These are phyloP conservation scores for Paracorniculantispora psalliotae DNA, from an alignment of 2,329 filamentous ascomycete species.

Conservation along the genomic window DNA sequence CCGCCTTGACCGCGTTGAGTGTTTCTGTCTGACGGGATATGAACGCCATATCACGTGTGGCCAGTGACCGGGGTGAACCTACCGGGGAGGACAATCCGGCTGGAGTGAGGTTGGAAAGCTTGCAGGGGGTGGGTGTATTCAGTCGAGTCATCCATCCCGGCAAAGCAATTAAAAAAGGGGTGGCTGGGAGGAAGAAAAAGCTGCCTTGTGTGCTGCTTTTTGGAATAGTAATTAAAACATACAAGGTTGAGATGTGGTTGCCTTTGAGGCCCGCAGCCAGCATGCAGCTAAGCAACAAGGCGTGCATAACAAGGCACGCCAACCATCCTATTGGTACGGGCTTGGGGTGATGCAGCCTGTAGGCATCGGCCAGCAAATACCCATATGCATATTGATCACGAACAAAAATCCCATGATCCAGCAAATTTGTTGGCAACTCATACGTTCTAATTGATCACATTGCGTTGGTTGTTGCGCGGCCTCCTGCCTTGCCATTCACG, in stretches of 20 bases:
- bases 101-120: not conserved
- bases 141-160: constrained; percentile 11
- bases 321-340: not conserved
- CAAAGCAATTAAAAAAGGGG: not conserved
- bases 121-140: not conserved
- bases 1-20: constrained; percentile 4
- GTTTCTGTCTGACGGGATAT: not conserved
- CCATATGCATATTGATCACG: not conserved
- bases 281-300: not conserved
- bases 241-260: not conserved
- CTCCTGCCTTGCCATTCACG: constrained; percentile 6
- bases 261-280: not conserved
- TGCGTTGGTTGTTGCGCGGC: not conserved
- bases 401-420: not conserved
- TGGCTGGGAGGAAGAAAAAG: not conserved
- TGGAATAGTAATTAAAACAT: not conserved
- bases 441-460: no score
- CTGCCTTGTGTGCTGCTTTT: not conserved
- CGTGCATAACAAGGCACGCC: constrained; percentile 6
- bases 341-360: not conserved
- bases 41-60: constrained; percentile 9
- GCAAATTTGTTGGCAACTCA: not conserved
- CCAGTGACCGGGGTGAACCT: not conserved
- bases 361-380: not conserved
- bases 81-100: not conserved